Evolutionary conservation across 805 yeast genomes (phyloP).

Genomic region (Cyberlindnera nakhonratchasimensis): DNA sequence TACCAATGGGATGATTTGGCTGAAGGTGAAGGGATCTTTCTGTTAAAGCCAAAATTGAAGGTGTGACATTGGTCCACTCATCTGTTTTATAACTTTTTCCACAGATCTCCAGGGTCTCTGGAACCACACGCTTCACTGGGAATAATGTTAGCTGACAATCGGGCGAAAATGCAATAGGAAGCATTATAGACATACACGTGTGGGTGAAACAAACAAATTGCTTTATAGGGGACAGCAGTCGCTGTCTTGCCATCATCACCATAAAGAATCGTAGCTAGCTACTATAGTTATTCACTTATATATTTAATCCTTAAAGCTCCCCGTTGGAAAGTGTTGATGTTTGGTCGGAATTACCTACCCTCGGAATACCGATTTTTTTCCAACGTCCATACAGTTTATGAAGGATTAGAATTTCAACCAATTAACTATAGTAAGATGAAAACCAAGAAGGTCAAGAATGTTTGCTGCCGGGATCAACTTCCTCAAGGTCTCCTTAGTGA

Average conservation of each 20-base stretch:
- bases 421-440: too few relatives aligned
- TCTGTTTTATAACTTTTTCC: constrained; percentile 58
- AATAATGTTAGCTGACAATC: not conserved
- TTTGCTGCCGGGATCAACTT: constrained; percentile 11
- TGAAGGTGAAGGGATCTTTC: constrained; percentile 72
- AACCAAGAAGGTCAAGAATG: constrained; percentile 1
- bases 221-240: constrained; percentile 1
- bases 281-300: too few relatives aligned
- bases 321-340: too few relatives aligned
- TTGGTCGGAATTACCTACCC: too few relatives aligned
- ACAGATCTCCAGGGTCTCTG: constrained; percentile 36
- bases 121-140: constrained; percentile 18
- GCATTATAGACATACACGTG: constrained; percentile 17
- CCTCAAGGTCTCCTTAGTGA: constrained; percentile 6
- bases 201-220: constrained; percentile 8
- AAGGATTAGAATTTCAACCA: too few relatives aligned
- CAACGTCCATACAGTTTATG: too few relatives aligned
- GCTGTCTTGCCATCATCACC: constrained; percentile 1
- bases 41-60: constrained; percentile 62
- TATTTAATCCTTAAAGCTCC: too few relatives aligned
- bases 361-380: too few relatives aligned
- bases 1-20: constrained; percentile 85
- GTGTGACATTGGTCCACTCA: constrained; percentile 83
- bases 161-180: not conserved
- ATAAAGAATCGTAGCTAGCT: too few relatives aligned